These are phyloP conservation scores for Dactylellina cionopaga DNA, from an alignment of 2,329 filamentous ascomycete species.

Conservation along the genomic window DNA sequence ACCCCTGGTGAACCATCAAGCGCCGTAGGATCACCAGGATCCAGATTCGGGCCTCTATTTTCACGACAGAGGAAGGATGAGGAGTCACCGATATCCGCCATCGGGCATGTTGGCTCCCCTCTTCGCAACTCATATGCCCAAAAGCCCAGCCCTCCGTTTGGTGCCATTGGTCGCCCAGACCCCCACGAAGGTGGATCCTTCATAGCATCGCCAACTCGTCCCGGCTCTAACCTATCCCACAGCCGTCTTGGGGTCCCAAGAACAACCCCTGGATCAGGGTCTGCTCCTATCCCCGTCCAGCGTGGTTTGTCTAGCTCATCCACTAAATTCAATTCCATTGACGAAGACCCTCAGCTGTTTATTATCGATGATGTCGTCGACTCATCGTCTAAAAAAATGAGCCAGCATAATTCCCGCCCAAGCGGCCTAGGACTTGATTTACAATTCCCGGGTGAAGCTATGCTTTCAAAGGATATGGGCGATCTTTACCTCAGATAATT, in stretches of 20 bases:
- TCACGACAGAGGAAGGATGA: slow-evolving; percentile 67
- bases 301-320: slow-evolving; percentile 30
- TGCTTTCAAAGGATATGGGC: slow-evolving; percentile 34
- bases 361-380: slow-evolving; percentile 46
- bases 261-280: slow-evolving; percentile 22
- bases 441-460: slow-evolving; percentile 13
- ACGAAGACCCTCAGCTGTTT: slow-evolving; percentile 46
- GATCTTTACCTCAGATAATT: slow-evolving; percentile 43
- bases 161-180: slow-evolving; percentile 53
- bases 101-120: slow-evolving; percentile 73
- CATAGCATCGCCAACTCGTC: slow-evolving; percentile 37
- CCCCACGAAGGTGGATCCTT: slow-evolving; percentile 50
- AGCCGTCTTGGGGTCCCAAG: slow-evolving; percentile 23
- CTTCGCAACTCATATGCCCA: slow-evolving; percentile 69
- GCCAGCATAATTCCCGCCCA: slow-evolving; percentile 7
- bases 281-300: slow-evolving; percentile 26
- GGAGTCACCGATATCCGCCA: slow-evolving; percentile 62
- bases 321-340: slow-evolving; percentile 14
- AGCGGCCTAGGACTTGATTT: slow-evolving; percentile 35
- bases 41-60: slow-evolving; percentile 71
- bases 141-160: slow-evolving; percentile 55
- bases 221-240: slow-evolving; percentile 9
- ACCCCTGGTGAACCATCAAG: slow-evolving; percentile 64
- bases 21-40: slow-evolving; percentile 69
- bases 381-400: slow-evolving; percentile 37